Base-by-base conservation (phyloP, 108 stramenopile species). In the Schizochytrium sp. region DNA sequence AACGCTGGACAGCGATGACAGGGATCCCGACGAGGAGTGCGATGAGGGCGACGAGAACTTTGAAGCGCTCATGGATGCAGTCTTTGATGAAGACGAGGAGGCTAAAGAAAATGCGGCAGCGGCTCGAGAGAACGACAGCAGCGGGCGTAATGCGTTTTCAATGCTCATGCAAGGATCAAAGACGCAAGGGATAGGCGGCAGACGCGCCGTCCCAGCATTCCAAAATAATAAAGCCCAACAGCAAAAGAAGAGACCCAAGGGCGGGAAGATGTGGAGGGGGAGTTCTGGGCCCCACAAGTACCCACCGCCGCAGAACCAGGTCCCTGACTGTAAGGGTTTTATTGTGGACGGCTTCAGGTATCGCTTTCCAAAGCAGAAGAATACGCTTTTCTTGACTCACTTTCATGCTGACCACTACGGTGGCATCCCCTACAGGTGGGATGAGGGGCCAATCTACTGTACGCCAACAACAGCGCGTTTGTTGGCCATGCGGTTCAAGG, bases 351-450 rank as follows among this genome's bases (percentile, higher is more conserved):
- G 76, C 51, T 83, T 83, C 23, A 10, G 51, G 25, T 83, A 69
- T 23, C 25, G 63, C 1, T 69, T 69, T 18, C 25, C 76, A 25
- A 21, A 0, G 76, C 76, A 83, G 19, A 34, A 47, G 25, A 83
- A 47, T 34, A 53, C 51, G 10, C 5, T 69, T 18, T 83, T 83
- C 76, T 23, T 83, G 48, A 83, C 76, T 12, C 76, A 83, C 76
- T 83, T 83, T 53, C 76, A 83, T 23, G 45, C 76, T 47, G 76
- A 83, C 23, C 76, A 83, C 5, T 83, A 83, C 48, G 76, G 76
- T 6, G 76, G 76, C 6, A 83, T 83, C 1, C 19, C 76, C 10
- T 53, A 83, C 28, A 6, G n/a, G 6, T 83, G 45, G 48, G 51
- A 83, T 23, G 45, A 53, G 51, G 76, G 48, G 0, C 45, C 51